Conservation (phyloP, 352 stramenopile genomes). For the Globisporangium lucens region DNA sequence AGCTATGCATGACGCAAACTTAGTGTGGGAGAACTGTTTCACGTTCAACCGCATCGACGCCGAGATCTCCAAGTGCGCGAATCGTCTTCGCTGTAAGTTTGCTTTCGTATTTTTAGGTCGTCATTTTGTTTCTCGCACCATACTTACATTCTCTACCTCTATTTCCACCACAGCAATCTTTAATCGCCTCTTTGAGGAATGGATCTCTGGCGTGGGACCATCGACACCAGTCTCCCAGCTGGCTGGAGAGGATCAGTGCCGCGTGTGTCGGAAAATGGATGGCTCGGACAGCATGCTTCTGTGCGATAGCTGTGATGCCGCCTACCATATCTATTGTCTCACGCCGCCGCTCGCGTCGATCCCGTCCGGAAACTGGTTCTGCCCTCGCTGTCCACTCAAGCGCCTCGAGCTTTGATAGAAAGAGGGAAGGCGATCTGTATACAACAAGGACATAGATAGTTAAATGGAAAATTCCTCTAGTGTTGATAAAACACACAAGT, state of each 20-base stretch:
- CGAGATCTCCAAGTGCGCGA: conserved; percentile 78
- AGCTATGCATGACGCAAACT: conserved; percentile 60
- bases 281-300: conserved; percentile 74
- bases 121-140: no score
- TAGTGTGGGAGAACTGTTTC: conserved; percentile 87
- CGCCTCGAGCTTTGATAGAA: conserved; percentile 23
- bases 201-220: conserved; percentile 49
- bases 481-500: background rate
- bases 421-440: conserved; percentile 1
- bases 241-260: conserved; percentile 69
- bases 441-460: background rate
- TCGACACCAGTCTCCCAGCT: conserved; percentile 52
- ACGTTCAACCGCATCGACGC: conserved; percentile 76
- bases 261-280: conserved; percentile 59
- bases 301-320: conserved; percentile 82
- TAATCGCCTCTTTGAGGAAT: conserved; percentile 75
- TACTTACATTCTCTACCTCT: background rate
- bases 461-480: background rate
- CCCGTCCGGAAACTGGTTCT: conserved; percentile 79
- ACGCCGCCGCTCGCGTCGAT: conserved; percentile 57
- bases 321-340: conserved; percentile 83
- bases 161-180: conserved; percentile 55
- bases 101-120: background rate
- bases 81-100: conserved; percentile 73
- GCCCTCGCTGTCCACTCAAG: conserved; percentile 58